Percentiles rank a stretch among this genome's conserved stretches.
Conservation (phyloP, 768 basidiomycete species). For the Mrakia gelida region DNA sequence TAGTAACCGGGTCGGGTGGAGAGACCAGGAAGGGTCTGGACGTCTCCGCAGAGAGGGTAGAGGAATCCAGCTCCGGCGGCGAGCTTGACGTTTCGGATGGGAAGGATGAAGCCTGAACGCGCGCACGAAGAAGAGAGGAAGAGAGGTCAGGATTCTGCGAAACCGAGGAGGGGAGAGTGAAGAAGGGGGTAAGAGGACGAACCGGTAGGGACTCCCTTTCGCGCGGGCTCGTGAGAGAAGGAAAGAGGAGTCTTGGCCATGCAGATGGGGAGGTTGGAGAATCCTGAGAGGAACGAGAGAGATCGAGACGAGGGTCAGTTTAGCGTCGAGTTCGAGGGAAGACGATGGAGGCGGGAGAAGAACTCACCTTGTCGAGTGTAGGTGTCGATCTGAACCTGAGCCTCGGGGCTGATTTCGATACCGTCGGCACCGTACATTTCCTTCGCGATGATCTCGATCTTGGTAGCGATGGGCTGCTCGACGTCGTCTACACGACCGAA, state of each 20-base stretch:
- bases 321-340: conserved; percentile 52
- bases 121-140: not conserved
- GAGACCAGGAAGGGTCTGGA: conserved; percentile 97
- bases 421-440: conserved; percentile 78
- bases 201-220: conserved; percentile 82
- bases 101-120: conserved; percentile 63
- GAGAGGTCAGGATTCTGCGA: not conserved
- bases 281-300: conserved; percentile 33
- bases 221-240: conserved; percentile 87
- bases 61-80: conserved; percentile 94
- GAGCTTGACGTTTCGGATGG: conserved; percentile 78
- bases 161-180: not conserved
- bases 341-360: not conserved
- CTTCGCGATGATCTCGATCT: conserved; percentile 69
- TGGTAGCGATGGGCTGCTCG: conserved; percentile 73
- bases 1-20: conserved; percentile 75
- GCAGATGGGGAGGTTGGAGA: conserved; percentile 60
- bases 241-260: conserved; percentile 99
- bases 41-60: conserved; percentile 77
- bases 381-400: conserved; percentile 76
- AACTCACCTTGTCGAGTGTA: conserved; percentile 84
- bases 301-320: conserved; percentile 52
- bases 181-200: conserved; percentile 36
- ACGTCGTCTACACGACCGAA: conserved; percentile 54
- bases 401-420: conserved; percentile 77